Conservation (phyloP, 345 rosid species). For the Euclidium syriacum region DNA sequence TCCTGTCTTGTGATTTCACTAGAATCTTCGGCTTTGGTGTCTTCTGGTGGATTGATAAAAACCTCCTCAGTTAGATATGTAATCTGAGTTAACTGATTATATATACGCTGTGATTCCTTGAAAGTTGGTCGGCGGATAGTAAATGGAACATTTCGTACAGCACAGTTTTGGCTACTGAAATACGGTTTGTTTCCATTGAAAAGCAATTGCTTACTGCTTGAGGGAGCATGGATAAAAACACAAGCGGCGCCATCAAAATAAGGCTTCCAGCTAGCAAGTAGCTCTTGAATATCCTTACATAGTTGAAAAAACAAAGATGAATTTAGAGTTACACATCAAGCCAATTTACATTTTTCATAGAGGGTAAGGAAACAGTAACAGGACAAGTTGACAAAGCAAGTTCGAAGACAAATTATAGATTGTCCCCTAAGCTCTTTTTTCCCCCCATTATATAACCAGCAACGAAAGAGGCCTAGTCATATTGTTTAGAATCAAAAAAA, state of each 20-base stretch:
- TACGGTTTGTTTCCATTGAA: constrained; percentile 62
- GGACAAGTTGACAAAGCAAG: background rate
- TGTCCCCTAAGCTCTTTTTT: background rate
- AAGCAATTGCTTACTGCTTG: constrained; percentile 70
- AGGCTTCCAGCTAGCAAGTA: constrained; percentile 84
- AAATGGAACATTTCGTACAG: constrained; percentile 54
- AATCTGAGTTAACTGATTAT: constrained; percentile 65
- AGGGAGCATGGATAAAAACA: constrained; percentile 79
- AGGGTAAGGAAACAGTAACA: constrained; percentile 1
- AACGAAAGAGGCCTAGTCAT: background rate
- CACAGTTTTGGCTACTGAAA: constrained; percentile 54
- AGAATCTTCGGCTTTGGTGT: constrained; percentile 33
- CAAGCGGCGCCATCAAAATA: constrained; percentile 74
- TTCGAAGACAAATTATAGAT: background rate
- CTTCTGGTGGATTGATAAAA: constrained; percentile 26
- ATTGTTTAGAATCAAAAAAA: background rate
- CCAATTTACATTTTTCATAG: background rate
- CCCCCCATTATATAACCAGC: background rate
- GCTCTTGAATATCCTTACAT: constrained; percentile 77
- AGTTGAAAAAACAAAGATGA: constrained; percentile 20
- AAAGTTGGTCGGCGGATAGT: constrained; percentile 80
- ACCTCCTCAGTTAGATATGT: constrained; percentile 51
- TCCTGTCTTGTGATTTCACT: constrained; percentile 21
- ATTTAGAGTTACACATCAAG: constrained; percentile 13
- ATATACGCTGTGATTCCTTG: constrained; percentile 75